Percentiles rank a stretch among this genome's conserved stretches.
phyloP scores from a whole-genome alignment of 495 filamentous ascomycete genomes.

The Staphylotrichum tortipilum region DNA sequence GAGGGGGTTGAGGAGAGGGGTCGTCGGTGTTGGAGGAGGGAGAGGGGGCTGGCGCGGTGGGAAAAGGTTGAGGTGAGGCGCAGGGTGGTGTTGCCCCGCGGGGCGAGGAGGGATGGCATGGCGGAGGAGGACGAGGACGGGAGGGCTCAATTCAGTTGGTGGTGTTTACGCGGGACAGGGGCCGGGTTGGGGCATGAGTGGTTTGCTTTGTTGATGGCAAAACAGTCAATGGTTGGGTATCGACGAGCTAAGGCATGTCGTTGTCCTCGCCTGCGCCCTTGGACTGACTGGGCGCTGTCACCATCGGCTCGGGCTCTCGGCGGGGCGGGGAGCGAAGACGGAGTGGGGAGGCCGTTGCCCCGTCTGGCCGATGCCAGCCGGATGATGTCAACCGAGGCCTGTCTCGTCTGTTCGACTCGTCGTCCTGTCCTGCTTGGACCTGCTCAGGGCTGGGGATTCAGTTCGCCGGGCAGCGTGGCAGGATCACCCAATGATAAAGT shows the following conservation, averaged over 20 bases:
- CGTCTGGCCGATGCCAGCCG: constrained; percentile 7
- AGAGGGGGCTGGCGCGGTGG: not conserved
- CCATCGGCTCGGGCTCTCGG: constrained; percentile 11
- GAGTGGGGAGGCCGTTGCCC: not conserved
- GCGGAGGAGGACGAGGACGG: not conserved
- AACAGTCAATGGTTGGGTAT: no score
- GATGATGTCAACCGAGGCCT: not conserved
- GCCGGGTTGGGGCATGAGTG: no score
- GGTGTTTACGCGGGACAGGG: no score
- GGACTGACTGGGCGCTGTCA: not conserved
- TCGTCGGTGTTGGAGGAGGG: not conserved
- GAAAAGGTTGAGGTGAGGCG: not conserved
- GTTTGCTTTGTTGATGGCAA: no score
- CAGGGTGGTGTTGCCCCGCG: not conserved
- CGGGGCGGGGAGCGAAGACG: not conserved
- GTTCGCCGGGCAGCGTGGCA: no score
- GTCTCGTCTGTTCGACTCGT: no score
- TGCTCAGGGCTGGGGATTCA: no score
- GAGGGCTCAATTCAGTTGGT: not conserved
- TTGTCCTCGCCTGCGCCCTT: no score
- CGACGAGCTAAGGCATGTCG: no score
- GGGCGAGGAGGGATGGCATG: not conserved
- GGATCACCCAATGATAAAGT: no score
- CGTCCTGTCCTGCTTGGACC: not conserved
- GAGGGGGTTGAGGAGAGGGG: not conserved